A percentile compares a stretch with the other conserved stretches of the same genome.
These are phyloP conservation scores for Euphrasia confusa DNA, from an alignment of 257 asterid genomes.

Conservation along the genomic window DNA sequence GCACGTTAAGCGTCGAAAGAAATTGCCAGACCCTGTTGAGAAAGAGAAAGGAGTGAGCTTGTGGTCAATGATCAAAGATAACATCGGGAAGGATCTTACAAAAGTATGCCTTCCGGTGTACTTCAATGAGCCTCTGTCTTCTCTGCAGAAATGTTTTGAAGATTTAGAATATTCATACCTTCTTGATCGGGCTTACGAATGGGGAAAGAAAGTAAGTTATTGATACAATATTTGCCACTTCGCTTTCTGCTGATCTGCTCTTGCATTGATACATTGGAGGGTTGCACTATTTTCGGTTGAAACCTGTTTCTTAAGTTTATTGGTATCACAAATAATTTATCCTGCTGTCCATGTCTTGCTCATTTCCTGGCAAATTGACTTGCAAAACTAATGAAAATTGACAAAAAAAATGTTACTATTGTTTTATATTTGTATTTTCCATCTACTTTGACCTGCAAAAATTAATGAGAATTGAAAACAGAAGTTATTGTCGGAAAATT, in stretches of 20 bases:
- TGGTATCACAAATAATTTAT: background rate
- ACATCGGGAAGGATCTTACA: constrained; percentile 94
- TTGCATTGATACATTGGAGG: constrained; percentile 17
- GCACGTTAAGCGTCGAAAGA: constrained; percentile 74
- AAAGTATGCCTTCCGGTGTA: constrained; percentile 95
- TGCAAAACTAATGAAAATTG: background rate
- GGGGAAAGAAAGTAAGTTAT: constrained; percentile 70
- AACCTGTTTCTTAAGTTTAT: constrained; percentile 9
- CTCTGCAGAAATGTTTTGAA: constrained; percentile 90
- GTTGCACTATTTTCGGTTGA: background rate
- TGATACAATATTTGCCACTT: constrained; percentile 15
- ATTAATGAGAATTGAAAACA: background rate
- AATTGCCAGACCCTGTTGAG: constrained; percentile 84
- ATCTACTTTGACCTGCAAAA: background rate
- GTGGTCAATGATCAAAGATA: constrained; percentile 98
- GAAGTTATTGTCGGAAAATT: background rate
- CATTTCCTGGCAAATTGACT: constrained; percentile 5
- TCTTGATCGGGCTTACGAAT: constrained; percentile 80
- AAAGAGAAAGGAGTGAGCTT: constrained; percentile 93
- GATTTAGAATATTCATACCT: constrained; percentile 93
- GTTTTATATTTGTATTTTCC: background rate
- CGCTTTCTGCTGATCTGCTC: constrained; percentile 8
- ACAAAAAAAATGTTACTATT: background rate
- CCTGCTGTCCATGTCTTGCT: background rate
- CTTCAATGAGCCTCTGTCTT: constrained; percentile 95